Percentiles rank a stretch among this genome's conserved stretches.
These are phyloP conservation scores for Thraustotheca clavata DNA, from an alignment of 352 stramenopile genomes.

Conservation along the genomic window DNA sequence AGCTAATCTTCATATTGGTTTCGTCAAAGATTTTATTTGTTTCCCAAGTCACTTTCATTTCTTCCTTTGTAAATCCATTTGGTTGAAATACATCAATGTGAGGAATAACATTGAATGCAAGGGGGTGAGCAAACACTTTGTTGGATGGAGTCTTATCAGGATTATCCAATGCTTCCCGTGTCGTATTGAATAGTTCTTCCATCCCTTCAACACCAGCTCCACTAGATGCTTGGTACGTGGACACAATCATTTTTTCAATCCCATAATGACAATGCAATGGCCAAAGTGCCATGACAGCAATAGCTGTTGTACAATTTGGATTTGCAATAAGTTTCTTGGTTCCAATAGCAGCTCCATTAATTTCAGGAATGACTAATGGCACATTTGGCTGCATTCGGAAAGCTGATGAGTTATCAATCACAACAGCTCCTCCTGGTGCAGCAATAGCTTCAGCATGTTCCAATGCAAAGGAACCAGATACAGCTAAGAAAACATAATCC, in stretches of 20 bases:
- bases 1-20: conserved; percentile 71
- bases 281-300: conserved; percentile 95
- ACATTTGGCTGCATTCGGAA: conserved; percentile 90
- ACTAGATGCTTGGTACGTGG: conserved; percentile 91
- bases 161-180: conserved; percentile 61
- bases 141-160: conserved; percentile 40
- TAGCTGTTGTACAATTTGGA: conserved; percentile 97
- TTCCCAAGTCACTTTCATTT: conserved; percentile 99
- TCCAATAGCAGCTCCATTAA: conserved; percentile 86
- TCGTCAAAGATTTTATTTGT: conserved; percentile 96
- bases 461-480: conserved; percentile 95
- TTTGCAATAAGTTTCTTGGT: conserved; percentile 94
- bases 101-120: conserved; percentile 99
- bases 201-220: conserved; percentile 89
- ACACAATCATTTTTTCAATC: conserved; percentile 95
- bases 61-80: conserved; percentile 98
- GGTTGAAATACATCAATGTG: conserved; percentile 99
- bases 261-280: conserved; percentile 94
- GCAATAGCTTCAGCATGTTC: conserved; percentile 92
- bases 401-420: conserved; percentile 99
- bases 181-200: conserved; percentile 91
- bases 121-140: conserved; percentile 94
- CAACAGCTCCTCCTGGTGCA: conserved; percentile 73
- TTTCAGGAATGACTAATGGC: conserved; percentile 93
- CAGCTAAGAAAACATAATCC: conserved; percentile 96